These are phyloP conservation scores for Chrysanthemum lavandulifolium DNA, from an alignment of 129 eudicot species.

Conservation along the genomic window DNA sequence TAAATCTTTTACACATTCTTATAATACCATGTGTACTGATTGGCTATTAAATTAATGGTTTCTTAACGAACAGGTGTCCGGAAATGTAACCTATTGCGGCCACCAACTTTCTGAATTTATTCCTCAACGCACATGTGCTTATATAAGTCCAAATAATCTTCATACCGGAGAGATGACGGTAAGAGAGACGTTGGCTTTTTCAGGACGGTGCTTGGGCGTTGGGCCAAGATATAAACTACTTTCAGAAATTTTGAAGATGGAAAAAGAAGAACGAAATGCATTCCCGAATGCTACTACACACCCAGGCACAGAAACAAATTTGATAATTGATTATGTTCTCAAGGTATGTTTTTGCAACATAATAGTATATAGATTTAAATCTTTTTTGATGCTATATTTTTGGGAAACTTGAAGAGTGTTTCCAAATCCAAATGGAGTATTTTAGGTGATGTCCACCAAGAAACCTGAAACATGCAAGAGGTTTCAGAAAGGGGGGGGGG, in stretches of 20 bases:
- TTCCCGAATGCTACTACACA: constrained; percentile 38
- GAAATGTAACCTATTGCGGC: constrained; percentile 43
- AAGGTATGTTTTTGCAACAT: constrained; percentile 30
- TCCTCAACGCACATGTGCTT: constrained; percentile 53
- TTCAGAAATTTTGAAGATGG: constrained; percentile 33
- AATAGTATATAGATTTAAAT: background rate
- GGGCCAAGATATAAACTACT: constrained; percentile 41
- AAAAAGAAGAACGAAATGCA: constrained; percentile 28
- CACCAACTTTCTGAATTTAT: constrained; percentile 40
- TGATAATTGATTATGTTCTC: constrained; percentile 44
- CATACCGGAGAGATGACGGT: constrained; percentile 57
- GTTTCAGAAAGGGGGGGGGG: too few species aligned
- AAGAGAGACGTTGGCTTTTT: constrained; percentile 49
- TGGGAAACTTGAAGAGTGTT: too few species aligned
- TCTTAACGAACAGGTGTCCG: constrained; percentile 30
- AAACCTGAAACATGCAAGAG: too few species aligned
- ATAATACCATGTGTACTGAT: background rate
- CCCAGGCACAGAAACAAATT: constrained; percentile 31
- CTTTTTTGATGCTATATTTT: too few species aligned
- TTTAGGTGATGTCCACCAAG: too few species aligned
- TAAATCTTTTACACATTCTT: background rate
- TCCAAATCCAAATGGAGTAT: too few species aligned
- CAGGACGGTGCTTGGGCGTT: constrained; percentile 52
- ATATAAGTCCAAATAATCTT: constrained; percentile 44
- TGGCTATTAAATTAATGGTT: background rate